phyloP scores from a whole-genome alignment of 1,284 basidiomycete genomes.

The Porogramme epimiltina region DNA sequence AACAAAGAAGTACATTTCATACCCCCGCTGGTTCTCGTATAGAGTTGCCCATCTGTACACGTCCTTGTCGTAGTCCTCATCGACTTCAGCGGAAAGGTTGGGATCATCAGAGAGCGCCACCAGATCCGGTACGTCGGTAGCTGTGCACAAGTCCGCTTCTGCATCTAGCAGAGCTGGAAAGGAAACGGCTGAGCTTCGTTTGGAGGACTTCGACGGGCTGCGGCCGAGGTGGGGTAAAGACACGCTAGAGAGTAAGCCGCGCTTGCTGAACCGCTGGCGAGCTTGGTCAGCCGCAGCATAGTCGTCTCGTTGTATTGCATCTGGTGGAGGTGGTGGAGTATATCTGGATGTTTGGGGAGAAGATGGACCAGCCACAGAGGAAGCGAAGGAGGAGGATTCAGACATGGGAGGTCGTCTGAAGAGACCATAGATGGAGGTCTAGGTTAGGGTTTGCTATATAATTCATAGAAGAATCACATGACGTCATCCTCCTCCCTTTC shows the following conservation, averaged over 20 bases:
- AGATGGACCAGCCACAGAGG: conserved; percentile 22
- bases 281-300: conserved; percentile 44
- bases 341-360: not conserved
- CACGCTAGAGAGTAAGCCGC: conserved; percentile 14
- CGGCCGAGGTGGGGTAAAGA: conserved; percentile 15
- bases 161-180: not conserved
- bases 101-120: conserved; percentile 8
- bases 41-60: conserved; percentile 74
- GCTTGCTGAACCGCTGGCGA: conserved; percentile 39
- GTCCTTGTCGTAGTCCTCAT: conserved; percentile 43
- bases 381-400: conserved; percentile 14
- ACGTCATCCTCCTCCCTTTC: conserved; percentile 24
- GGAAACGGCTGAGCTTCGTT: not conserved
- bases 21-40: conserved; percentile 84
- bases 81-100: conserved; percentile 13
- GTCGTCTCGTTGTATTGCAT: conserved; percentile 36
- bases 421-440: conserved; percentile 8
- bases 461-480: conserved; percentile 21
- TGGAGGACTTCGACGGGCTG: conserved; percentile 4
- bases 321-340: conserved; percentile 25
- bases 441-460: conserved; percentile 20
- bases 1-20: conserved; percentile 4
- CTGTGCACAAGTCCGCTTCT: not conserved
- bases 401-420: conserved; percentile 16
- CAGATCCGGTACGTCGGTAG: conserved; percentile 1